Conservation (phyloP, 2,329 filamentous ascomycete genomes). For the Pseudocercospora pini-densiflorae region DNA sequence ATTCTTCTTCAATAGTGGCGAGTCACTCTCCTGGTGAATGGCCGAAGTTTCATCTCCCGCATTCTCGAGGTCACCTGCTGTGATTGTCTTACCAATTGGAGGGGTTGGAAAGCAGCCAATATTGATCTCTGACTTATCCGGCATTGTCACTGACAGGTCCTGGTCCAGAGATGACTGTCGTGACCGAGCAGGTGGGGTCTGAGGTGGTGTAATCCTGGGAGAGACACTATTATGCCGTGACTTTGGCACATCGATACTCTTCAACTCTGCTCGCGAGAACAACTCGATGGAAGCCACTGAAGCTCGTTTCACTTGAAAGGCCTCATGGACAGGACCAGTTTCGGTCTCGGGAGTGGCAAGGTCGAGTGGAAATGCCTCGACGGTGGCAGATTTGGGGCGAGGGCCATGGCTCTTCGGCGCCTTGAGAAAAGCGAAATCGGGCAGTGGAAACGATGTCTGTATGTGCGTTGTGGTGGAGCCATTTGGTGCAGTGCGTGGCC, state of each 20-base stretch:
- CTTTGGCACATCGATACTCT: constrained; percentile 37
- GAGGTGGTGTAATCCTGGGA: constrained; percentile 20
- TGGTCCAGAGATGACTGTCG: background rate
- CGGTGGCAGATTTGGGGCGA: background rate
- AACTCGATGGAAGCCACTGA: constrained; percentile 41
- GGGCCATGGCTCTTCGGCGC: background rate
- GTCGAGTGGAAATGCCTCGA: background rate
- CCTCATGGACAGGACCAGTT: constrained; percentile 1
- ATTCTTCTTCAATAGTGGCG: constrained; percentile 6
- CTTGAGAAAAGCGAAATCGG: background rate
- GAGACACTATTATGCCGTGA: constrained; percentile 26
- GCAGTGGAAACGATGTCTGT: constrained; percentile 9
- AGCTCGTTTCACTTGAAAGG: constrained; percentile 35
- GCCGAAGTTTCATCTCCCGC: background rate
- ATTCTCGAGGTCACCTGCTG: background rate
- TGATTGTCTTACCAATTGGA: constrained; percentile 3
- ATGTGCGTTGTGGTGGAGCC: constrained; percentile 3
- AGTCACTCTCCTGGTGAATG: background rate
- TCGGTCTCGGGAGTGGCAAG: background rate
- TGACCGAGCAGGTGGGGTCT: constrained; percentile 16
- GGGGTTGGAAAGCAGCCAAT: constrained; percentile 24
- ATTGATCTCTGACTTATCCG: background rate
- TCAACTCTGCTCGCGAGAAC: constrained; percentile 37
- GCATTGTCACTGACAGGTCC: background rate
- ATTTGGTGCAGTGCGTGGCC: constrained; percentile 13